A percentile compares a stretch with the other conserved stretches of the same genome.
Conservation (phyloP, 2,329 filamentous ascomycete species). For the Phialocephala subalpina region DNA sequence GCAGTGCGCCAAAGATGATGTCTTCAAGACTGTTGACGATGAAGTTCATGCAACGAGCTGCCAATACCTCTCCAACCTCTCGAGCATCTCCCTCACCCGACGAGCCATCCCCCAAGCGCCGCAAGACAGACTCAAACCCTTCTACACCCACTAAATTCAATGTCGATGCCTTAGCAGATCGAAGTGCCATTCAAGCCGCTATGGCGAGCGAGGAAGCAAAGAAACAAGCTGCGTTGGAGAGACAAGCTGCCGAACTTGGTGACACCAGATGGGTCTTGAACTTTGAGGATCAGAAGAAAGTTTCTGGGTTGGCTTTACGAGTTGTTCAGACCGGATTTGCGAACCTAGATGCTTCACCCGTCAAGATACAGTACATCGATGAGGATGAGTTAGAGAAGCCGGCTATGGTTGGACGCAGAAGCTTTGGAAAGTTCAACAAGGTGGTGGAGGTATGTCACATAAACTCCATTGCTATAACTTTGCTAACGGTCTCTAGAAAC, state of each 20-base stretch:
- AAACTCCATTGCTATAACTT: neutral
- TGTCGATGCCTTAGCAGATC: conserved; percentile 59
- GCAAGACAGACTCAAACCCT: conserved; percentile 54
- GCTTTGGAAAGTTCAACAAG: conserved; percentile 57
- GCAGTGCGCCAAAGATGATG: conserved; percentile 69
- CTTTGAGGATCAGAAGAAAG: conserved; percentile 51
- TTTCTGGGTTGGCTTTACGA: conserved; percentile 51
- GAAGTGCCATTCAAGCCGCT: conserved; percentile 67
- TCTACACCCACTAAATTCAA: conserved; percentile 48
- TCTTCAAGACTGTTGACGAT: conserved; percentile 90
- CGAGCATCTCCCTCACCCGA: conserved; percentile 56
- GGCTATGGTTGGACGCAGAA: conserved; percentile 51
- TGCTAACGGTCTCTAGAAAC: conserved; percentile 44
- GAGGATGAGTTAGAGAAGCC: conserved; percentile 41
- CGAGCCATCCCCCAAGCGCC: conserved; percentile 68
- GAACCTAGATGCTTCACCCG: conserved; percentile 50
- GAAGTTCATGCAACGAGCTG: conserved; percentile 97
- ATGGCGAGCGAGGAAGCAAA: conserved; percentile 73
- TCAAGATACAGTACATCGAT: conserved; percentile 25
- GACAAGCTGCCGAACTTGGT: conserved; percentile 66
- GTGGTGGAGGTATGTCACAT: conserved; percentile 43
- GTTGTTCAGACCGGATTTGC: conserved; percentile 70
- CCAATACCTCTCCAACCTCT: conserved; percentile 59
- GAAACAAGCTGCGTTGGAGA: conserved; percentile 66
- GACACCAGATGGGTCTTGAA: conserved; percentile 82